Evolutionary conservation across 1,139 yeast species (phyloP).

Genomic region (Maudiozyma humilis): DNA sequence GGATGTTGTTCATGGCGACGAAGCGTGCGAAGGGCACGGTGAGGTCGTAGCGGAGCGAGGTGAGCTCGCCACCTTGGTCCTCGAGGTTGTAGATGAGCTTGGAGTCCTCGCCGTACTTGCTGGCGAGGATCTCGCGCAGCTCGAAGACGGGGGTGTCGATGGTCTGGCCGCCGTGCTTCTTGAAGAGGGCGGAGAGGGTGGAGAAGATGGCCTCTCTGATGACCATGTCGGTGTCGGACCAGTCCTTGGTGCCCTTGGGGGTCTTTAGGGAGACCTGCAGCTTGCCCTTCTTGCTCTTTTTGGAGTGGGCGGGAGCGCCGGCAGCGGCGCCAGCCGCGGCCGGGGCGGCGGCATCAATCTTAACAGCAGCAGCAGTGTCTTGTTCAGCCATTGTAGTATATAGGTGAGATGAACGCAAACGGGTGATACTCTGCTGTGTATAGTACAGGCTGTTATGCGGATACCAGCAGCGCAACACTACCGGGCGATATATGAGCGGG

Average conservation of each 20-base stretch:
- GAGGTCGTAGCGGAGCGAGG: conserved; percentile 88
- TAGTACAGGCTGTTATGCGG: not conserved
- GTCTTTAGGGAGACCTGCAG: conserved; percentile 70
- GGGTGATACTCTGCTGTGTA: not conserved
- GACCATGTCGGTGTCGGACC: conserved; percentile 97
- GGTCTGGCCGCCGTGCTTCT: conserved; percentile 95
- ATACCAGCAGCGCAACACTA: not conserved
- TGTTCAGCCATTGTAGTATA: not conserved
- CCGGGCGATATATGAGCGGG: not conserved
- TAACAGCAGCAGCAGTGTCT: not conserved
- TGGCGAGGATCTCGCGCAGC: conserved; percentile 86
- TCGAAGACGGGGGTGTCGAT: conserved; percentile 97
- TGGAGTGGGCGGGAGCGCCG: conserved; percentile 7
- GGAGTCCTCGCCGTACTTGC: conserved; percentile 97
- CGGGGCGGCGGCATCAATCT: not conserved
- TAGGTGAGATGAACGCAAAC: not conserved
- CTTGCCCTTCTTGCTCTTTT: conserved; percentile 29
- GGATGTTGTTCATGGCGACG: conserved; percentile 89
- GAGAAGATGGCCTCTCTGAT: conserved; percentile 80
- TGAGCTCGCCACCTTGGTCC: conserved; percentile 97
- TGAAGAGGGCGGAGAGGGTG: conserved; percentile 64
- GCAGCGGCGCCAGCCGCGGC: conserved; percentile 8
- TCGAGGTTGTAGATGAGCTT: conserved; percentile 89
- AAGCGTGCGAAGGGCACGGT: conserved; percentile 97
- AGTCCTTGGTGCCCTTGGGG: conserved; percentile 96